Base-by-base conservation (phyloP, 2,329 filamentous ascomycete species). In the Cordyceps cicadae region DNA sequence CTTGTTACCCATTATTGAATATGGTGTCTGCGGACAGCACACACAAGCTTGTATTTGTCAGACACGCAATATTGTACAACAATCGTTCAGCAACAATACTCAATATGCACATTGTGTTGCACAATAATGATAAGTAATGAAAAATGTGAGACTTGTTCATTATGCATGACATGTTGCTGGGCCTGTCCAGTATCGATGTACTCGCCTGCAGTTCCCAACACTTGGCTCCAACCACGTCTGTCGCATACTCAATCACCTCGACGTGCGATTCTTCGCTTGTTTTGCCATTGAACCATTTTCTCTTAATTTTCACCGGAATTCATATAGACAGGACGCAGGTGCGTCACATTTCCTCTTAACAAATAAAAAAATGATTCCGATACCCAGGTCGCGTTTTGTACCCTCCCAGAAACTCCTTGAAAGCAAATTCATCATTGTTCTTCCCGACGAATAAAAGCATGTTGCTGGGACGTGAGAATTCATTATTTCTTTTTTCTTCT, bases 351-450 rank as follows among this genome's bases (percentile, higher is more conserved):
- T 60, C 24, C 24, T 24, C 24, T 14, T 7, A 8, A 14, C n/a
- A 51, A 32, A 29, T 5, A 14, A 32, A 50, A 32, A 9, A 29
- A 17, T 15, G 39, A 21, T 32, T 21, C 59, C 41, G 14, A 34
- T 17, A 32, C 41, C 51, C 21, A 54, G 45, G 8, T 45, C 59
- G 7, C 34, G 12, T 54, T 60, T 60, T 60, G 50, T 50, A n/a
- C 58, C 50, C 32, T 49, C 26, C 43, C 51, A 24, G 39, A 55
- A 60, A 60, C 59, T 60, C 59, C 59, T 12, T 45, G 3, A 61
- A 61, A 49, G 21, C 19, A 56, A 43, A 32, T 43, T 61, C 59
- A 53, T 57, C 48, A 62, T 41, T 55, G 34, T 49, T 61, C 52
- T 55, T 61, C 49, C 49, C 51, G n/a, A 54, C 54, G 29, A 7